A percentile compares a stretch with the other conserved stretches of the same genome.
phyloP scores from a whole-genome alignment of 108 stramenopile species.

The Cyclotella choctawhatcheeana region DNA sequence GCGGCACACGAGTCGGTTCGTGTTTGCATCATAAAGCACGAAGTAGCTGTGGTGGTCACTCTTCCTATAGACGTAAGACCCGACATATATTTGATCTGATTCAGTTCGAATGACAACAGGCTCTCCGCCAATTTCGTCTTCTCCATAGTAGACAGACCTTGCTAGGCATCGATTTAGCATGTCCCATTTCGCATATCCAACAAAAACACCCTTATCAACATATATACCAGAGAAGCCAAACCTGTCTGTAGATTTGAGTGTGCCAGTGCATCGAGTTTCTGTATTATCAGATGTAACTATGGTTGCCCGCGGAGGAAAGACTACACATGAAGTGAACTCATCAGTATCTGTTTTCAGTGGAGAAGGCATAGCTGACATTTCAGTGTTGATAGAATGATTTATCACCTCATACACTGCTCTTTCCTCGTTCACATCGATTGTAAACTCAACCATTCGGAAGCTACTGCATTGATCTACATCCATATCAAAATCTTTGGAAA shows the following conservation, averaged over 20 bases:
- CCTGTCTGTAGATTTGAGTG: constrained; percentile 30
- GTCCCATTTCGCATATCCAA: constrained; percentile 54
- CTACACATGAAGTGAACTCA: constrained; percentile 7
- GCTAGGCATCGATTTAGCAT: constrained; percentile 30
- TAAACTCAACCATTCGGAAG: constrained; percentile 52
- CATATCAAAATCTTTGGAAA: constrained; percentile 35
- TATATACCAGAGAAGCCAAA: constrained; percentile 43
- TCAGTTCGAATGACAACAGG: constrained; percentile 28
- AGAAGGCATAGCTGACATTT: constrained; percentile 46
- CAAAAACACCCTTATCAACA: constrained; percentile 28
- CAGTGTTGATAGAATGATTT: constrained; percentile 42
- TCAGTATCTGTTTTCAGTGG: neutral
- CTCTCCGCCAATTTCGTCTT: constrained; percentile 45
- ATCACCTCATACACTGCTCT: constrained; percentile 23
- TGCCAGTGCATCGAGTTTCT: constrained; percentile 19
- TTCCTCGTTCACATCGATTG: constrained; percentile 23
- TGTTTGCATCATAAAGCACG: constrained; percentile 33
- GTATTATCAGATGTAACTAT: neutral
- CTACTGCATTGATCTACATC: constrained; percentile 43
- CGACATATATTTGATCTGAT: constrained; percentile 37
- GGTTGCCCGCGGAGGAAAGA: neutral
- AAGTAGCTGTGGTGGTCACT: constrained; percentile 36
- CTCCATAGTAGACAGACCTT: constrained; percentile 39
- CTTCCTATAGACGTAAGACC: constrained; percentile 43
- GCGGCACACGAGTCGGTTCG: constrained; percentile 33